Base-by-base conservation (phyloP, 2,329 filamentous ascomycete species). In the Aspergillus novoparasiticus region DNA sequence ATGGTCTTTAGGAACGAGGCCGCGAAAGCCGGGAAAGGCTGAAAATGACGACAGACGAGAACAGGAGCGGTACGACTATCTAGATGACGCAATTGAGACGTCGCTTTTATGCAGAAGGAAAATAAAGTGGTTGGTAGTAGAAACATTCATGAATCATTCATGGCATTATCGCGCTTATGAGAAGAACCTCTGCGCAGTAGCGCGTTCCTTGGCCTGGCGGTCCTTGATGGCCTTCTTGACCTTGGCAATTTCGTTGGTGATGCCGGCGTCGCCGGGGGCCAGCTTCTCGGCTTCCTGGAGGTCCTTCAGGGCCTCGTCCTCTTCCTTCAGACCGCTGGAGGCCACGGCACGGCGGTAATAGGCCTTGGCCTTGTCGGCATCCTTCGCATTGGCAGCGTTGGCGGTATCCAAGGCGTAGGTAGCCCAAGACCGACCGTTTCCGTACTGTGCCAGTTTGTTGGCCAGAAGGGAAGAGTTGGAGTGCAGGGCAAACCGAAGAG, bases 121-220 rank as follows among this genome's bases (percentile, higher is more conserved):
- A 59, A 32, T 55, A 59, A 46, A 53, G 21, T 58, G 46, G 64
- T 61, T 63, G 43, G 55, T 58, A 60, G 60, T 68, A 68, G 60
- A 61, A 45, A 58, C 67, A 70, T 69, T 69, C 64, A 68, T 69
- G 71, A 68, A 71, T 69, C 71, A 71, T 69, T 69, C 70, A 73
- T 69, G 72, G 68, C 69, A 50, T 50, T 50, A 53, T 45, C 30
- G 57, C 55, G 41, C 57, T 79, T 73, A 89, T 46, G 83, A 78
- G 76, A 98, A 98, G 80, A 96, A 95, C 82, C 96, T 98, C 82
- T 90, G 91, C 77, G 94, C 96, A 6, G 90, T 90, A 71, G 91
- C 92, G 86, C 94, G 96, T 84, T 97, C 92, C 87, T 94, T 96
- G 76, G 91, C 90, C 66, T 88, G 85, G 65, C 90, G 86, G 62